Evolutionary conservation across 129 eudicot genomes (phyloP), one percentile per base, ranked within the genome.

Genomic region (Flaveria bidentis): DNA sequence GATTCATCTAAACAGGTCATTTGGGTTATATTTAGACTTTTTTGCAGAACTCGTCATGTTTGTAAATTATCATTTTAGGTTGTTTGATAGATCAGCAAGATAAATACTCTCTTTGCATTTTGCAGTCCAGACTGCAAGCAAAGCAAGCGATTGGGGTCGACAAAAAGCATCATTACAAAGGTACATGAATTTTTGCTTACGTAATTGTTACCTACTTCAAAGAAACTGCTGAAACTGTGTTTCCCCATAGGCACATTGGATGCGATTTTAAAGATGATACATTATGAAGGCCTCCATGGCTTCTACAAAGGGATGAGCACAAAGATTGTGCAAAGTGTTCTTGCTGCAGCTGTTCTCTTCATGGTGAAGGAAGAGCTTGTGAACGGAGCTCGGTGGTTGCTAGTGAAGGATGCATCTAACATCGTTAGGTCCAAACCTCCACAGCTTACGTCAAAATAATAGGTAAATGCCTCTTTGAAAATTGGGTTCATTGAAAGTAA

Each of bases 311-410:
- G 98, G 30, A 93, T 93, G 98, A 79, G 89, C 71, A 94, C 98
- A 49, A 94, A 94, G 84, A 89, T 94, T 22, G 93, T 89, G 50
- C 98, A 94, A 69, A 94, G 98, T 69, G 97, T 94, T 80, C 92
- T 94, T 36, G 98, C 98, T 39, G 98, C 98, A 71, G 98, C 98
- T 2, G 89, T 94, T 77, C 65, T 94, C 47, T 94, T 94, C 82
- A 94, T 89, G 98, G 89, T 94, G 9, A 94, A 94, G 85, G 98
- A 94, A 80, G 98, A 91, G 86, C 90, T 94, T 56, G 97, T 91
- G 49, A 85, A 74, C 44, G 93, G 97, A 15, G 90, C 85, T 71
- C 82, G 92, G 46, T 86, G 89, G 96, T 74, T 94, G 79, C 79
- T 94, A 70, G 76, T 87, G 47, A 87, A 82, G 45, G 83, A 84